Evolutionary conservation across 2,329 filamentous ascomycete genomes (phyloP).

Genomic region (Diaporthe sp.): DNA sequence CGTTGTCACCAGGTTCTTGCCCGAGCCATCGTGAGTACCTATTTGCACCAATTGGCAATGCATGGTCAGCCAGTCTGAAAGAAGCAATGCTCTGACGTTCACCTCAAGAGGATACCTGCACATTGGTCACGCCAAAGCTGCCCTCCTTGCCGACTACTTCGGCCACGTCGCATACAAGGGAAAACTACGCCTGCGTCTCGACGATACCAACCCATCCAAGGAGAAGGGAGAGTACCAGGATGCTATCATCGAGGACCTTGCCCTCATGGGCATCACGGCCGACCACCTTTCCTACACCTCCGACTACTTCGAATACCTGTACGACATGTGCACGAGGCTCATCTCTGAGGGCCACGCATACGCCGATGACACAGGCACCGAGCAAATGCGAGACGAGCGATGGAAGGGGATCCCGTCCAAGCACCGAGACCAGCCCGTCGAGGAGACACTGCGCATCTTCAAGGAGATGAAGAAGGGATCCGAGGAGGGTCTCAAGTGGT

Average conservation of each 20-base stretch:
- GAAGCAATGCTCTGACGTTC: slow-evolving; percentile 16
- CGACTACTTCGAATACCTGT: slow-evolving; percentile 94
- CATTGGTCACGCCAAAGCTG: slow-evolving; percentile 95
- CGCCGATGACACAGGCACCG: slow-evolving; percentile 92
- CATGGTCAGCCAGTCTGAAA: neutral
- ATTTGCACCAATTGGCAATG: neutral
- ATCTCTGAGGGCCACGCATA: slow-evolving; percentile 92
- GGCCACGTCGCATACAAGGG: slow-evolving; percentile 94
- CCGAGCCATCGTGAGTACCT: slow-evolving; percentile 83
- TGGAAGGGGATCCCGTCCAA: slow-evolving; percentile 87
- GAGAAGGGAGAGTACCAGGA: slow-evolving; percentile 98
- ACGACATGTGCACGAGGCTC: slow-evolving; percentile 85
- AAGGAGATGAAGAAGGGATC: slow-evolving; percentile 93
- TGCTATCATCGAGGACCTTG: slow-evolving; percentile 91
- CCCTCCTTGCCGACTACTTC: slow-evolving; percentile 95
- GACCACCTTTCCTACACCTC: slow-evolving; percentile 91
- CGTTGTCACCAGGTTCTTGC: slow-evolving; percentile 92
- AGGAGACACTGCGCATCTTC: slow-evolving; percentile 89
- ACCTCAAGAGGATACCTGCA: slow-evolving; percentile 81
- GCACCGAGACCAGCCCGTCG: slow-evolving; percentile 81
- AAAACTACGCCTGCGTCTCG: slow-evolving; percentile 90
- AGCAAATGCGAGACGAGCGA: slow-evolving; percentile 88
- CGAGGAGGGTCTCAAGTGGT: slow-evolving; percentile 84
- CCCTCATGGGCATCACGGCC: slow-evolving; percentile 91
- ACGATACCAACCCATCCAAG: slow-evolving; percentile 97